Percentiles rank a stretch among this genome's conserved stretches.
Evolutionary conservation across 73 alveolate species (phyloP).

Genomic region (Paramecium primaurelia): DNA sequence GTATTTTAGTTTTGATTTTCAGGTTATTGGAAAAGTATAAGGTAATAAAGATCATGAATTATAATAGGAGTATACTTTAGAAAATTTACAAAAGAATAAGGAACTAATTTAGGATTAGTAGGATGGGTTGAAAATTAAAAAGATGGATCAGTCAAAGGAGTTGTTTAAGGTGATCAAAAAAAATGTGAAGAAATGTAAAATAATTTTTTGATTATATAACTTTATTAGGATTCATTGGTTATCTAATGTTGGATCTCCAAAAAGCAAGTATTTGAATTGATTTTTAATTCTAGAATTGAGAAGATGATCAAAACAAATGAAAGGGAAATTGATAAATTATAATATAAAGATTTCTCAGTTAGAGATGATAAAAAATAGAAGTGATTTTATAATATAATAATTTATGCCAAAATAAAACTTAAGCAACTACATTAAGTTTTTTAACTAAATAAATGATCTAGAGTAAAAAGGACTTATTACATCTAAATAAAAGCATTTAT

Average conservation of each 20-base stretch:
- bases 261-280: not conserved
- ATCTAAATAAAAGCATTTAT: not conserved
- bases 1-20: constrained; percentile 20
- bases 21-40: constrained; percentile 46
- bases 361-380: not conserved
- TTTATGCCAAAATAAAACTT: not conserved
- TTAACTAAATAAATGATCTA: not conserved
- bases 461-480: not conserved
- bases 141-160: constrained; percentile 58
- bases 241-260: not conserved
- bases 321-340: not conserved
- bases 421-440: constrained; percentile 28
- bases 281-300: not conserved
- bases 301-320: not conserved
- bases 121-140: constrained; percentile 60
- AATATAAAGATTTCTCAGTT: not conserved
- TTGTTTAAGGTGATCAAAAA: constrained; percentile 18
- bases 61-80: constrained; percentile 45
- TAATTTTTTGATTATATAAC: not conserved
- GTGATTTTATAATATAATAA: not conserved
- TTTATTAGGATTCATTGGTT: not conserved
- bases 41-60: not conserved
- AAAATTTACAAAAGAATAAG: constrained; percentile 29
- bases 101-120: constrained; percentile 17
- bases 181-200: not conserved